Evolutionary conservation across 495 filamentous ascomycete species (phyloP).

Genomic region (Hyaloscypha finlandica): DNA sequence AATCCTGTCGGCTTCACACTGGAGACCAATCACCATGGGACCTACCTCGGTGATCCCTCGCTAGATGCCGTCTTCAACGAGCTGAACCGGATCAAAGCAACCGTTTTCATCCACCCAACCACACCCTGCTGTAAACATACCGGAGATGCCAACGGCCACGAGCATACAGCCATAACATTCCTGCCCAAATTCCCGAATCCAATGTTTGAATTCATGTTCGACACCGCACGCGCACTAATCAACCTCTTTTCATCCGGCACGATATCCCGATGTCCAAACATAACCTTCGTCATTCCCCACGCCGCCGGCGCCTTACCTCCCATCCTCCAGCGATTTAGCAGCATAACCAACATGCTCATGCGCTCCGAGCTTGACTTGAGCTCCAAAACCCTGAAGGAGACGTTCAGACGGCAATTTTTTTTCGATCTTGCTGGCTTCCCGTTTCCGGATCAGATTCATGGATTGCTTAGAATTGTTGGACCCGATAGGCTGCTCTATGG

Average conservation of each 20-base stretch:
- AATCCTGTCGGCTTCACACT: constrained; percentile 51
- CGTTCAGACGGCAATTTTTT: constrained; percentile 43
- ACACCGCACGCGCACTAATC: constrained; percentile 49
- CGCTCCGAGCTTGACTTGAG: neutral
- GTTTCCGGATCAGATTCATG: constrained; percentile 48
- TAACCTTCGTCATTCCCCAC: constrained; percentile 52
- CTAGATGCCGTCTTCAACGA: constrained; percentile 45
- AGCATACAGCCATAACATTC: constrained; percentile 8
- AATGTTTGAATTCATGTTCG: constrained; percentile 59
- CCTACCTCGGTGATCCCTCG: constrained; percentile 50
- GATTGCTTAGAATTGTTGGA: constrained; percentile 31
- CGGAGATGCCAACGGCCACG: neutral
- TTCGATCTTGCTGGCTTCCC: constrained; percentile 55
- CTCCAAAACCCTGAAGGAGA: constrained; percentile 29
- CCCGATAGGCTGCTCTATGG: constrained; percentile 46
- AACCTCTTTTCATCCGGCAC: constrained; percentile 54
- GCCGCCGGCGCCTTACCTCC: constrained; percentile 49
- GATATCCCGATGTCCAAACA: constrained; percentile 41
- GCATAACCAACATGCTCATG: neutral
- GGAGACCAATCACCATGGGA: constrained; percentile 49
- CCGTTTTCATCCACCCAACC: constrained; percentile 57
- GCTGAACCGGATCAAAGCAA: constrained; percentile 39
- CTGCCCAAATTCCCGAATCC: constrained; percentile 44
- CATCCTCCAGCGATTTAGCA: constrained; percentile 43
- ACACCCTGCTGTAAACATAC: constrained; percentile 28